Evolutionary conservation across 2,329 filamentous ascomycete species (phyloP), one percentile per base, ranked within the genome.

Genomic region (Hansfordia pulvinata): DNA sequence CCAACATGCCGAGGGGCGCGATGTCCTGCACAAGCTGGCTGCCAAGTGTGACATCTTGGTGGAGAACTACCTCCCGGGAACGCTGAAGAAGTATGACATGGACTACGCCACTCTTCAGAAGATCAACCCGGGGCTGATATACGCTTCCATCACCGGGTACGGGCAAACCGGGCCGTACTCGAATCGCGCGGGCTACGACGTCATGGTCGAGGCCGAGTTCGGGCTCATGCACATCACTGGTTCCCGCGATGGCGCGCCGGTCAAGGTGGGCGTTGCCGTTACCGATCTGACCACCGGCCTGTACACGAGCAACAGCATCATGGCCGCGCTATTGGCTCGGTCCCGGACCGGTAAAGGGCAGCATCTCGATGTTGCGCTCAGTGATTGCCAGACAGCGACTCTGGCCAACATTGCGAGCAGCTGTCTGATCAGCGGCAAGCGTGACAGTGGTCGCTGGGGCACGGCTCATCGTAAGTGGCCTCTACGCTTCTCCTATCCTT

Each of bases 131-230:
- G 59, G 64, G 5, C 63, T 98, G 24, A 82, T 98, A 39, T 98
- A 98, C 47, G 85, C 88, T 10, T 93, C 84, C 39, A 93, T 98
- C 41, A 98, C 90, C 0, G 90, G 90, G 1, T 98, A 96, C 46
- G 90, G 90, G 3, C 90, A 98, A 49, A 93, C 82, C 2, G 90
- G 90, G 0, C 90, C 90, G 0, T 93, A 93, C 52, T 73, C 77
- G 5, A 70, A 75, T 36, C 69, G 90, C 10, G 85, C 90, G 4
- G 90, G 90, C 4, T 98, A 98, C 62, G 90, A 98, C 53, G 90
- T 98, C 39, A 98, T 98, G 88, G 88, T 98, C 8, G 90, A 98
- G 59, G 90, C 90, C 32, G 90, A 96, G 50, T 86, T 98, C 56
- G 90, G 90, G 1, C 58, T 98, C 30, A 98, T 98, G 90, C 90